Conservation (phyloP, 129 eudicot species). For the Centaurea solstitialis region DNA sequence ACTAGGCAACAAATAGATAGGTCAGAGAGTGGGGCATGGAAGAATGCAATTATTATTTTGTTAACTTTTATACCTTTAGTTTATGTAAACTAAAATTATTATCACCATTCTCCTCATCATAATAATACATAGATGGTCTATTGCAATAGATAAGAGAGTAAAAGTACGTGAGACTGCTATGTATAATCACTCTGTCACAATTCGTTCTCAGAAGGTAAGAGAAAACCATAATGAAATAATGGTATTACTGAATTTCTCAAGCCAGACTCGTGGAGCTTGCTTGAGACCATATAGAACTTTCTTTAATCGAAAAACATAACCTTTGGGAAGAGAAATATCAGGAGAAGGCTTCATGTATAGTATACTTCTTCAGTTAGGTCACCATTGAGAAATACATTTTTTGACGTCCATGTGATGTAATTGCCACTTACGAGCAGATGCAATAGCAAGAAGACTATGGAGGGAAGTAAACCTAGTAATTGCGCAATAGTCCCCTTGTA, state of each 20-base stretch:
- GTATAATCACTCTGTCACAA: background rate
- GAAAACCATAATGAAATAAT: background rate
- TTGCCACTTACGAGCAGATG: background rate
- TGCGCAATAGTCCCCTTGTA: background rate
- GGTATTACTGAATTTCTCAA: background rate
- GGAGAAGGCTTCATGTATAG: background rate
- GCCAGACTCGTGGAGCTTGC: background rate
- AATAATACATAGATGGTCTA: background rate
- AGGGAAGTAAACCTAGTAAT: background rate
- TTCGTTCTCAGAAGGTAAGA: background rate
- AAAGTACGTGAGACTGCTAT: background rate
- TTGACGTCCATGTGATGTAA: background rate
- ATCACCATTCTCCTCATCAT: background rate
- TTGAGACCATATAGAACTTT: background rate
- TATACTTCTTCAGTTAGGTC: background rate
- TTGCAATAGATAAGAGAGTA: background rate
- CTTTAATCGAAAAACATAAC: background rate
- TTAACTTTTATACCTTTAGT: background rate
- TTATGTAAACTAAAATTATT: background rate
- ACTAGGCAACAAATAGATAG: constrained; percentile 1
- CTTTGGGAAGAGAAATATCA: background rate
- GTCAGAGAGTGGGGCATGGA: background rate
- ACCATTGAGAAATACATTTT: background rate
- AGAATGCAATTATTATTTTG: background rate
- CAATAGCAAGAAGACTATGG: background rate